These are phyloP conservation scores for Barnettozyma vustinii DNA, from an alignment of 805 yeast genomes.

Conservation along the genomic window DNA sequence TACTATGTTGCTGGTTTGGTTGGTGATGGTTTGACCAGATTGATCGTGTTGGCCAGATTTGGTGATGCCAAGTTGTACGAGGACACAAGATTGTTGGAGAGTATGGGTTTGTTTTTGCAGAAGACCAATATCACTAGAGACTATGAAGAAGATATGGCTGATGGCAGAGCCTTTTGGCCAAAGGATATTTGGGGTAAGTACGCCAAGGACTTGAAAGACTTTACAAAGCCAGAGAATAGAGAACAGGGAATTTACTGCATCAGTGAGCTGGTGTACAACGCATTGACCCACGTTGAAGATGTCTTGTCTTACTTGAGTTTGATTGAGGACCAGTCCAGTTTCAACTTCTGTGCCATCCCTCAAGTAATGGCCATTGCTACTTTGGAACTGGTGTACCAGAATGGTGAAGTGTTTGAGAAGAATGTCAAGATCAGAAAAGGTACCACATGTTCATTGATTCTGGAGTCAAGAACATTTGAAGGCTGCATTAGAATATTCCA, in stretches of 20 bases:
- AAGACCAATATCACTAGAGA: constrained; percentile 96
- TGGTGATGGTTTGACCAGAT: constrained; percentile 89
- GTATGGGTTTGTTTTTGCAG: constrained; percentile 94
- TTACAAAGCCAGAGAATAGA: constrained; percentile 42
- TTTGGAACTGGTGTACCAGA: constrained; percentile 76
- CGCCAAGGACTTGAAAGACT: constrained; percentile 56
- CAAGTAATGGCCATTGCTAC: constrained; percentile 99
- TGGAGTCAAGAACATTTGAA: constrained; percentile 65
- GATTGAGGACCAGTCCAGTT: constrained; percentile 74
- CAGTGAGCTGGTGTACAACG: constrained; percentile 73
- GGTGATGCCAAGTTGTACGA: constrained; percentile 51
- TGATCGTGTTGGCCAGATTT: constrained; percentile 72
- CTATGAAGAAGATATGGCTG: constrained; percentile 84
- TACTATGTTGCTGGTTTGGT: constrained; percentile 97
- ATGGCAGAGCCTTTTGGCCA: constrained; percentile 96
- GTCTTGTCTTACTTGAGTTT: constrained; percentile 69
- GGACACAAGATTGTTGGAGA: constrained; percentile 55
- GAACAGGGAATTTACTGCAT: constrained; percentile 66
- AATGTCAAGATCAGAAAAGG: constrained; percentile 91
- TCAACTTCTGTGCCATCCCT: constrained; percentile 94
- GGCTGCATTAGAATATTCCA: constrained; percentile 77
- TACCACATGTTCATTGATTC: constrained; percentile 69
- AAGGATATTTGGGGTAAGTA: constrained; percentile 87
- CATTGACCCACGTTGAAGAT: constrained; percentile 73
- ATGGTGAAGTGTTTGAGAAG: constrained; percentile 60